Base-by-base conservation (phyloP, 805 yeast species). In the Yarrowia sp. region DNA sequence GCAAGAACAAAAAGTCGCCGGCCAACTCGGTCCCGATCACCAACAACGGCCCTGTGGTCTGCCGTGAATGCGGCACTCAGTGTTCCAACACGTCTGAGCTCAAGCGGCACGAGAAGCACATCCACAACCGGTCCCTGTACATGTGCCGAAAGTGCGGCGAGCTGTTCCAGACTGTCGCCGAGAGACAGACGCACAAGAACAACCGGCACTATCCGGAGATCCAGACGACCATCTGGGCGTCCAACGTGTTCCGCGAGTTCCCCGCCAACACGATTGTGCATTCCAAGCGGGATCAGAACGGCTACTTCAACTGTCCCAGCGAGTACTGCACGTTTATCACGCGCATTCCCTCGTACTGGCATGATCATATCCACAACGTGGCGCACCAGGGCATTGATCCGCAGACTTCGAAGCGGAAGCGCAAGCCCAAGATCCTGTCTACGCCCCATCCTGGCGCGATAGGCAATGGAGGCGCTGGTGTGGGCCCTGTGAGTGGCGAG, bases 151-250 rank as follows among this genome's bases (percentile, higher is more conserved):
- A 64, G 38, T 68, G 70, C 44, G 69, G 69, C 29, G 65, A 66
- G 61, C 63, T 68, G 55, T 68, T 68, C 60, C 58, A 46, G 16
- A 65, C 68, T 8, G 64, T 68, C 13, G 69, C 70, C n/a, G 70
- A 68, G 39, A 59, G 70, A 6, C 70, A 68, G 49, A 68, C 70
- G 31, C 70, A 68, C 63, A 68, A 68, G 36, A 68, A 68, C 61
- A 68, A 68, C 66, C 59, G 65, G 61, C 70, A 68, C 58, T 66
- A 65, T 49, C 47, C 66, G 6, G 66, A 64, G 39, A 65, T 68
- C 33, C 56, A 64, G 33, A 59, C 66, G n/a, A 51, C 46, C 18
- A 60, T 67, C 53, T 63, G 64, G 35, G 53, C 61, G 18, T 49
- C 42, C 35, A 67, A 68, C 60, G 53, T 25, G 42, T 68, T 67